Conservation (phyloP, 2,329 filamentous ascomycete genomes). For the Fusarium solani-melongenae region DNA sequence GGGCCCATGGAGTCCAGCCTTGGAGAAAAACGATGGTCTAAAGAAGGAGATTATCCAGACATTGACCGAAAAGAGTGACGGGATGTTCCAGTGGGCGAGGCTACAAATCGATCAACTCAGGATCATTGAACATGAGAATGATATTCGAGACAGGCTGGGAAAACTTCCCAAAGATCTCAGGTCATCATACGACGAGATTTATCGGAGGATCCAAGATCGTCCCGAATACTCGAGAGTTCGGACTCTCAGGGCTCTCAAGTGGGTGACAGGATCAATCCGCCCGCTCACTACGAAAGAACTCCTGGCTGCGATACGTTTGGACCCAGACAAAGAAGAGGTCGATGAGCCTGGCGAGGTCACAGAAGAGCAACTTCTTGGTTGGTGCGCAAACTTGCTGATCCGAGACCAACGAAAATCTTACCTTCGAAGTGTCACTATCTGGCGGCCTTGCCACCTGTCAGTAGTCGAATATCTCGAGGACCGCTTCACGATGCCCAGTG, state of each 20-base stretch:
- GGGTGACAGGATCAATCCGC: not conserved
- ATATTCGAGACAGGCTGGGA: not conserved
- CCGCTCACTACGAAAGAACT: not conserved
- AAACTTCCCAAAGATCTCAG: not conserved
- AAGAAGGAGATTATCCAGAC: not conserved
- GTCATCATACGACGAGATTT: not conserved
- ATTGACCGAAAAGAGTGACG: not conserved
- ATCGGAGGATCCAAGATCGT: not conserved
- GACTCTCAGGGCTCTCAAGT: not conserved
- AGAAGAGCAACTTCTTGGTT: not conserved
- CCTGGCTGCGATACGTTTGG: not conserved
- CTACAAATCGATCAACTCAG: not conserved
- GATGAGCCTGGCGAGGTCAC: not conserved
- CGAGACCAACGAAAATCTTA: not conserved
- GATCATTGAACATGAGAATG: not conserved
- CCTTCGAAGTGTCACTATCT: not conserved
- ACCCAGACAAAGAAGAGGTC: not conserved
- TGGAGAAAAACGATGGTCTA: not conserved
- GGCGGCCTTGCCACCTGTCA: not conserved
- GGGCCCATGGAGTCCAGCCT: not conserved
- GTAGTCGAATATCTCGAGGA: not conserved
- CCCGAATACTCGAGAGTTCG: not conserved
- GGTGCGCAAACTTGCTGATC: not conserved
- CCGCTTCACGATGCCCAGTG: not conserved
- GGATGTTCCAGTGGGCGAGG: not conserved